Percentiles rank a stretch among this genome's conserved stretches.
These are phyloP conservation scores for Colletotrichum limetticola DNA, from an alignment of 2,329 filamentous ascomycete genomes.

Conservation along the genomic window DNA sequence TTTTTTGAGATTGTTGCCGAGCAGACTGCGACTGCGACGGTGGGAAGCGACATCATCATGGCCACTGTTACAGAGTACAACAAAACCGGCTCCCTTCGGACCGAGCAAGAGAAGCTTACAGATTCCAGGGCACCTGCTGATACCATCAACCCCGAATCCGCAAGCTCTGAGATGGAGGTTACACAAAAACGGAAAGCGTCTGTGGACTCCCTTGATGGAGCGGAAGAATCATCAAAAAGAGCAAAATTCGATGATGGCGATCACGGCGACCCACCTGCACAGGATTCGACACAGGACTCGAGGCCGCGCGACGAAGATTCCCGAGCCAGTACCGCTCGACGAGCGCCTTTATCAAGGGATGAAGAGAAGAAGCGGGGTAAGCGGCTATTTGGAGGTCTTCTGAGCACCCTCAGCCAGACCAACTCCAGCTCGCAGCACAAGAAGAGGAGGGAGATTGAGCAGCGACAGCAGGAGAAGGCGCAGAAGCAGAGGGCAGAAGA, in stretches of 20 bases:
- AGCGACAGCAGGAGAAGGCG: conserved; percentile 80
- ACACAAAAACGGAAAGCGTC: conserved; percentile 47
- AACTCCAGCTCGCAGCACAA: conserved; percentile 71
- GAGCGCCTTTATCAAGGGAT: conserved; percentile 46
- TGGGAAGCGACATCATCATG: conserved; percentile 6
- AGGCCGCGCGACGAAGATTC: conserved; percentile 18
- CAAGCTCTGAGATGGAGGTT: conserved; percentile 2
- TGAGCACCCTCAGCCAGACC: conserved; percentile 82
- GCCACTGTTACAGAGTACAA: conserved; percentile 22
- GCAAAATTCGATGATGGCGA: conserved; percentile 32
- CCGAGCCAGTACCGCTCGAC: conserved; percentile 43
- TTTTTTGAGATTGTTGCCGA: not conserved
- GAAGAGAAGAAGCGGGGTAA: conserved; percentile 89
- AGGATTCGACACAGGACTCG: not conserved
- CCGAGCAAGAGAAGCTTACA: conserved; percentile 11
- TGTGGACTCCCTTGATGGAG: conserved; percentile 33
- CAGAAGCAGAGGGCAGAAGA: conserved; percentile 79
- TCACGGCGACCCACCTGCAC: not conserved
- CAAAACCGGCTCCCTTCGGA: not conserved
- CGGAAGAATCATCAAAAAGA: conserved; percentile 34
- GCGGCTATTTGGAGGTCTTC: conserved; percentile 84
- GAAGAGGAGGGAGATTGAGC: conserved; percentile 83
- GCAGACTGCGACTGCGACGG: too few species aligned
- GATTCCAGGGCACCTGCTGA: conserved; percentile 15
- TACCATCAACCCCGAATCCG: not conserved